Percentiles rank a stretch among this genome's conserved stretches.
These are phyloP conservation scores for Helminthosporium solani DNA, from an alignment of 2,329 filamentous ascomycete genomes.

Conservation along the genomic window DNA sequence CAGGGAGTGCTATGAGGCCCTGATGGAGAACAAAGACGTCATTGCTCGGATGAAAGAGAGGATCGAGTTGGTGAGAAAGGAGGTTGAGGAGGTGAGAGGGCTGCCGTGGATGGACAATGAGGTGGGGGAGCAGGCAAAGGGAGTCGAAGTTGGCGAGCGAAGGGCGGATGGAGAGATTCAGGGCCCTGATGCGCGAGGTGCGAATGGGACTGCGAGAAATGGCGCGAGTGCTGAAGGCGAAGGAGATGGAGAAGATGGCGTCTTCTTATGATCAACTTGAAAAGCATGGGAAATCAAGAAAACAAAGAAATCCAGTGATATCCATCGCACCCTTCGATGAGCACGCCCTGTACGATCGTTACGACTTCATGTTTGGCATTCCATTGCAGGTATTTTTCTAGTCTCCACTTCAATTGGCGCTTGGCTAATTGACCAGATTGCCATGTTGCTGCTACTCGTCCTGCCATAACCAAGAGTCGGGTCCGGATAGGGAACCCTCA, in stretches of 20 bases:
- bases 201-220: neutral
- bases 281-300: too few species aligned
- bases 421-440: neutral
- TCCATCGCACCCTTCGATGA: too few species aligned
- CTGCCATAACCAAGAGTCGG: too few species aligned
- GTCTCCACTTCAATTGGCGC: neutral
- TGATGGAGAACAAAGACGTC: constrained; percentile 69
- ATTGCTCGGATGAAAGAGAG: constrained; percentile 68
- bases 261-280: constrained; percentile 13
- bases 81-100: constrained; percentile 63
- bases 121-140: constrained; percentile 11
- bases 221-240: constrained; percentile 1
- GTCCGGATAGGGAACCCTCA: too few species aligned
- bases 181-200: neutral
- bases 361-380: neutral
- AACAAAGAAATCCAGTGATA: too few species aligned
- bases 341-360: too few species aligned
- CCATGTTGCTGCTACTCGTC: neutral
- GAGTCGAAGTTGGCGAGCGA: constrained; percentile 4
- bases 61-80: constrained; percentile 62
- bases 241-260: constrained; percentile 8
- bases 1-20: constrained; percentile 71
- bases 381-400: neutral
- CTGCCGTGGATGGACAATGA: constrained; percentile 50
- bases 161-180: constrained; percentile 1